phyloP scores from a whole-genome alignment of 306 rosid species.

The Echinosophora koreensis region DNA sequence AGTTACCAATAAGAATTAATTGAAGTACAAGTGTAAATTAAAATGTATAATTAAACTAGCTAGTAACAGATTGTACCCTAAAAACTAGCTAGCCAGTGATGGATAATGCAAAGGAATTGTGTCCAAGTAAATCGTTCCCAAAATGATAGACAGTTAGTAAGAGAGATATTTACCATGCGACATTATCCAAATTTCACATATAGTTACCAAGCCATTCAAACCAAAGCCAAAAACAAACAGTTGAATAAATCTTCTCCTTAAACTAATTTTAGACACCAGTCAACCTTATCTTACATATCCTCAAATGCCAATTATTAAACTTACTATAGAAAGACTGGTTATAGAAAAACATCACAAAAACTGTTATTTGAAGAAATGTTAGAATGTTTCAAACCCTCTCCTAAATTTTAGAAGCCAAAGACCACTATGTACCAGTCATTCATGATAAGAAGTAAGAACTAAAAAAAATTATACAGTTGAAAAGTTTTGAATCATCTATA shows the following conservation, averaged over 20 bases:
- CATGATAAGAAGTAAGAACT: no score
- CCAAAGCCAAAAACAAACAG: neutral
- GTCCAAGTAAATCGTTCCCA: no score
- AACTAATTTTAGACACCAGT: constrained; percentile 2
- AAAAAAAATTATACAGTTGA: no score
- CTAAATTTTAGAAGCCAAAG: neutral
- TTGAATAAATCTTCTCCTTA: constrained; percentile 15
- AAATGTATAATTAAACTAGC: no score
- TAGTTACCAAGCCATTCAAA: neutral
- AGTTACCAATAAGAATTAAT: no score
- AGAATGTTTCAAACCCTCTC: neutral
- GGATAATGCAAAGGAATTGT: no score
- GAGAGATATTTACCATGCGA: no score
- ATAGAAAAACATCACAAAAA: neutral
- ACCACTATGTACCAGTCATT: constrained; percentile 12
- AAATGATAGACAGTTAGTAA: no score
- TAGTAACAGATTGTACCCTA: no score
- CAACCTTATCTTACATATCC: neutral
- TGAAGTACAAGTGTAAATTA: no score
- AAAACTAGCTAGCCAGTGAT: no score
- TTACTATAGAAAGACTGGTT: neutral
- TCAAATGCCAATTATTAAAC: neutral
- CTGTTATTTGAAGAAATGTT: neutral
- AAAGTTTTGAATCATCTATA: neutral
- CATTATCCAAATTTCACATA: neutral